Base-by-base conservation (phyloP, 2,329 filamentous ascomycete genomes). In the Coniochaeta sp. region DNA sequence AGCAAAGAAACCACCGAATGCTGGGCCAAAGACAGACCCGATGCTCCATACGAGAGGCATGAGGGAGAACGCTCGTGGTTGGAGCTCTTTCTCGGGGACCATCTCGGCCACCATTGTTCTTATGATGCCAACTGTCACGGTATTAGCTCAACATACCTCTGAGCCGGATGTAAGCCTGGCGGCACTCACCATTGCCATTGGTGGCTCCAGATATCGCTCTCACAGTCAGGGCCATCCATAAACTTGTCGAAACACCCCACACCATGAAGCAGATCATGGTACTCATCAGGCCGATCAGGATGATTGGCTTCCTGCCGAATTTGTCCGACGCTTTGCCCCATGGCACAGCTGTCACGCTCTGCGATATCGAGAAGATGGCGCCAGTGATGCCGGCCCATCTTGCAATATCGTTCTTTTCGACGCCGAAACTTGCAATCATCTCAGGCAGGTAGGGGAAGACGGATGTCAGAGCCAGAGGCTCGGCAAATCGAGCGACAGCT, bases 1-100 rank as follows among this genome's bases (percentile, higher is more conserved):
- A 9, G 92, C 91, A 62, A 98, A 85, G 62, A 91, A 87, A 4
- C 93, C 93, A 30, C 93, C 93, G 68, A 98, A 89, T 4, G 86
- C 88, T 1, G 93, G 93, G 0, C 93, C 93, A 65, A 96, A 89
- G 40, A 96, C 91, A 38, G 87, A 89, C 0, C 93, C 93, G 58
- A 97, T 78, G 12, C 88, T 92, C 89, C 91, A 98, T 34, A 85
- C 90, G 17, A 98, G 76, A 4, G 93, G 93, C 93, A 98, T 97
- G 54, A 98, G 80, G 64, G 89, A 92, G 73, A 98, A 98, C 0
- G 95, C 95, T 58, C 86, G 81, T 0, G 93, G 93, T 69, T 97
- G 93, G 7, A 96, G 79, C 69, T 92, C 89, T 71, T 84, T 91
- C 72, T 95, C 87, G 0, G 91, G 90, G 1, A 96, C 92, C 81